phyloP scores from a whole-genome alignment of 768 basidiomycete species.

The Postia placenta region DNA sequence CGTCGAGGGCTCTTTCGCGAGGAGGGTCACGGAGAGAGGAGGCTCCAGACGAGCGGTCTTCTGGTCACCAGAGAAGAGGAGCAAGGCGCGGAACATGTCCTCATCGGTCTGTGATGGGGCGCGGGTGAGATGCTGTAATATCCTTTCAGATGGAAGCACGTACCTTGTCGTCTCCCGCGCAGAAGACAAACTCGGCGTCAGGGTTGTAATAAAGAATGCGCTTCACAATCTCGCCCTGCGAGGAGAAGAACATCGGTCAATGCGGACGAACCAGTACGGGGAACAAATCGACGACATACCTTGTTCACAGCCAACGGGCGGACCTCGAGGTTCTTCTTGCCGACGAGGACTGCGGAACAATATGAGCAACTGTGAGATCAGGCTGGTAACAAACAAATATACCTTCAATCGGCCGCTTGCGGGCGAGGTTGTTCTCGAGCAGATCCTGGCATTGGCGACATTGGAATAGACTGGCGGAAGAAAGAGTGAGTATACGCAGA shows the following conservation, averaged over 20 bases:
- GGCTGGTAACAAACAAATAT: constrained; percentile 12
- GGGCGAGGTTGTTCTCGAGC: constrained; percentile 88
- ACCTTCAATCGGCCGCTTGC: constrained; percentile 94
- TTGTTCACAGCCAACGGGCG: constrained; percentile 95
- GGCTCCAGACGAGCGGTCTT: constrained; percentile 36
- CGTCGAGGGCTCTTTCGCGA: constrained; percentile 21
- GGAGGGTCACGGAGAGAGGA: constrained; percentile 45
- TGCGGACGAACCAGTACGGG: too few species aligned
- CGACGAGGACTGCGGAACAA: constrained; percentile 64
- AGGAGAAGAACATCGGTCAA: not conserved
- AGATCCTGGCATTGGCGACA: constrained; percentile 96
- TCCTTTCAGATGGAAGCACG: not conserved
- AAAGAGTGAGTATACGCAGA: not conserved
- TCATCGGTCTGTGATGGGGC: constrained; percentile 74
- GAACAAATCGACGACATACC: too few species aligned
- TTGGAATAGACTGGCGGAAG: constrained; percentile 78
- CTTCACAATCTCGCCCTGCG: constrained; percentile 91
- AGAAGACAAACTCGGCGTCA: constrained; percentile 93
- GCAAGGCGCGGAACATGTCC: constrained; percentile 95
- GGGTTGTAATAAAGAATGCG: constrained; percentile 89
- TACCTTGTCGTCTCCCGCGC: constrained; percentile 97
- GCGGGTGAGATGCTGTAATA: not conserved
- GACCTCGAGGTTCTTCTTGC: constrained; percentile 98
- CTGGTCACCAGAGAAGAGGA: constrained; percentile 40
- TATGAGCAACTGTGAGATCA: not conserved